Evolutionary conservation across 2,329 filamentous ascomycete genomes (phyloP).

Genomic region (Incumbomyces lentus): DNA sequence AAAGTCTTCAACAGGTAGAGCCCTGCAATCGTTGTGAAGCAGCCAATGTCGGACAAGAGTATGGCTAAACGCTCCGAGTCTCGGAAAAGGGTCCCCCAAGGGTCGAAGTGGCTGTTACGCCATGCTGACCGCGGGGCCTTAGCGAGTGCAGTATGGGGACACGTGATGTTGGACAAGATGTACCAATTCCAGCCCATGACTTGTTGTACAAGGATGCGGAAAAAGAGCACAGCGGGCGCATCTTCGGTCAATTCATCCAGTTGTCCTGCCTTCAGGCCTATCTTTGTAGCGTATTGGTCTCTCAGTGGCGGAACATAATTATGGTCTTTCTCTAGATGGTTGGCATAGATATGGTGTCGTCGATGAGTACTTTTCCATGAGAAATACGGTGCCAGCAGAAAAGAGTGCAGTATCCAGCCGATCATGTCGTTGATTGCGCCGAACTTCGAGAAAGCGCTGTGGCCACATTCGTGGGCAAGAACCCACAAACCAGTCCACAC

Average conservation of each 20-base stretch:
- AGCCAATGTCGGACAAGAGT: constrained; percentile 5
- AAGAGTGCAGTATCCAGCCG: constrained; percentile 56
- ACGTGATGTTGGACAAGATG: constrained; percentile 48
- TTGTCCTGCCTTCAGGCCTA: constrained; percentile 40
- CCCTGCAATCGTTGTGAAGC: neutral
- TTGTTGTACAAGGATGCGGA: constrained; percentile 51
- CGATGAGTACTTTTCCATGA: constrained; percentile 62
- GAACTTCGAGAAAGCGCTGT: constrained; percentile 55
- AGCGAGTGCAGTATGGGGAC: neutral
- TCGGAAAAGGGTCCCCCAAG: constrained; percentile 5
- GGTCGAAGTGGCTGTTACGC: constrained; percentile 1
- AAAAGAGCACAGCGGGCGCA: constrained; percentile 46
- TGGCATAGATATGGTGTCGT: constrained; percentile 59
- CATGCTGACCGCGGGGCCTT: neutral
- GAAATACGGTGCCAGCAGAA: constrained; percentile 59
- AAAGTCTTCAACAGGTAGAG: neutral
- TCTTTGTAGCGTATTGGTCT: constrained; percentile 25
- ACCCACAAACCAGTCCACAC: constrained; percentile 62
- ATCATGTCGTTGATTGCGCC: constrained; percentile 48
- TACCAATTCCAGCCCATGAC: constrained; percentile 56
- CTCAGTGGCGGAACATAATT: constrained; percentile 49
- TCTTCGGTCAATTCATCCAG: constrained; percentile 47
- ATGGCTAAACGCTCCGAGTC: neutral
- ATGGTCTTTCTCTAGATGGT: constrained; percentile 59
- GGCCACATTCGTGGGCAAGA: constrained; percentile 60